A percentile compares a stretch with the other conserved stretches of the same genome.
Conservation (phyloP, 768 basidiomycete genomes). For the Tulasnella sp. region DNA sequence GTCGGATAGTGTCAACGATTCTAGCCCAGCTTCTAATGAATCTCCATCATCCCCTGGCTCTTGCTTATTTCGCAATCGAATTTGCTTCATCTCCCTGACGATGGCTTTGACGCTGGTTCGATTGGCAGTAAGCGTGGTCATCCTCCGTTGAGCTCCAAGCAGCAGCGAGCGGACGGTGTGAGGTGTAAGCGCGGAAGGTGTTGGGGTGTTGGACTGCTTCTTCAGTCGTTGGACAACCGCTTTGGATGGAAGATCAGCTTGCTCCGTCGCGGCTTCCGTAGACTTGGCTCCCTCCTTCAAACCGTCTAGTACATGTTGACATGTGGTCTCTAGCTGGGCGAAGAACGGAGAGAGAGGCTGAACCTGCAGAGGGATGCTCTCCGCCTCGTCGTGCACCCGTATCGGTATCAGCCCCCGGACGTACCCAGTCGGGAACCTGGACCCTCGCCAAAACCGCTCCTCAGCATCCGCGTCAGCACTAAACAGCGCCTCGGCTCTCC, state of each 20-base stretch:
- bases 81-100: slow-evolving; percentile 47
- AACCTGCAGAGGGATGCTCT: background rate
- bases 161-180: slow-evolving; percentile 70
- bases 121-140: slow-evolving; percentile 88
- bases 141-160: slow-evolving; percentile 52
- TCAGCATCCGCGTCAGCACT: slow-evolving; percentile 29
- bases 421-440: slow-evolving; percentile 43
- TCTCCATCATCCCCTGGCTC: slow-evolving; percentile 21
- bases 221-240: background rate
- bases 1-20: background rate
- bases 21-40: slow-evolving; percentile 5
- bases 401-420: slow-evolving; percentile 47
- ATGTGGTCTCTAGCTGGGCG: slow-evolving; percentile 38
- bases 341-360: slow-evolving; percentile 31
- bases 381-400: slow-evolving; percentile 30
- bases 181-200: slow-evolving; percentile 32
- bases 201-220: background rate
- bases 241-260: background rate
- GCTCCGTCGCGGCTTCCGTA: background rate
- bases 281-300: background rate
- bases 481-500: slow-evolving; percentile 53
- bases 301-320: slow-evolving; percentile 38
- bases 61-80: slow-evolving; percentile 16
- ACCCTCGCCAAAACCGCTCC: slow-evolving; percentile 46
- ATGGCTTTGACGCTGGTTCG: slow-evolving; percentile 63